Evolutionary conservation across 148 eudicot genomes (phyloP).

Genomic region (Rhododendron simsii): DNA sequence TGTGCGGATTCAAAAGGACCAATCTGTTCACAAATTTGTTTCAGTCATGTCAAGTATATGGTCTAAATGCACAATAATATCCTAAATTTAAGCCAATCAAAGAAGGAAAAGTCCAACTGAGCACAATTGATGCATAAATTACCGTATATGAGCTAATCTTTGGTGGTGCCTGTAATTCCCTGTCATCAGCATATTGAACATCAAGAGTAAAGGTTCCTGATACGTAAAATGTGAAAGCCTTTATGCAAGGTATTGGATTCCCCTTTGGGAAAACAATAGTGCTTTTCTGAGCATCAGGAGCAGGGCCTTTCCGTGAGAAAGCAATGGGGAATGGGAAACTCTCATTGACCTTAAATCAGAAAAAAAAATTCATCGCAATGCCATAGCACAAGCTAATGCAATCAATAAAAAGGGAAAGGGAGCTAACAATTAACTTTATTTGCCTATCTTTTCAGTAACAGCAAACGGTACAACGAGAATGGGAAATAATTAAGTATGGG

Average conservation of each 20-base stretch:
- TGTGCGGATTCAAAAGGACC: constrained; percentile 74
- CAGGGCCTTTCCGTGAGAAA: constrained; percentile 71
- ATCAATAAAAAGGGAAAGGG: no score
- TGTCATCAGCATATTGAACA: constrained; percentile 76
- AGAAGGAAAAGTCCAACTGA: background rate
- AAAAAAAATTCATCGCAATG: background rate
- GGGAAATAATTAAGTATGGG: no score
- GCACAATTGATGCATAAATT: background rate
- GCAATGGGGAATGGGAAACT: constrained; percentile 76
- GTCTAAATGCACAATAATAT: background rate
- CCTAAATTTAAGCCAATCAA: background rate
- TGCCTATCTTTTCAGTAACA: background rate
- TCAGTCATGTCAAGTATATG: background rate
- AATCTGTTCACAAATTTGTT: constrained; percentile 39
- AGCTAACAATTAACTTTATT: no score
- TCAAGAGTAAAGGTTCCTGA: constrained; percentile 69
- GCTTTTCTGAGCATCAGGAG: constrained; percentile 51
- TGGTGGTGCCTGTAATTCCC: constrained; percentile 69
- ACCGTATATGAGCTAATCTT: constrained; percentile 88
- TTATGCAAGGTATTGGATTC: constrained; percentile 67
- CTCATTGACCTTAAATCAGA: constrained; percentile 67
- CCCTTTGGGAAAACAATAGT: constrained; percentile 82
- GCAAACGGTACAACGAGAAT: no score
- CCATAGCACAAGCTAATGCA: no score
- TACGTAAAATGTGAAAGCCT: constrained; percentile 71